Evolutionary conservation across 1,284 basidiomycete genomes (phyloP), one percentile per base, ranked within the genome.

Genomic region (Cerioporus squamosus): DNA sequence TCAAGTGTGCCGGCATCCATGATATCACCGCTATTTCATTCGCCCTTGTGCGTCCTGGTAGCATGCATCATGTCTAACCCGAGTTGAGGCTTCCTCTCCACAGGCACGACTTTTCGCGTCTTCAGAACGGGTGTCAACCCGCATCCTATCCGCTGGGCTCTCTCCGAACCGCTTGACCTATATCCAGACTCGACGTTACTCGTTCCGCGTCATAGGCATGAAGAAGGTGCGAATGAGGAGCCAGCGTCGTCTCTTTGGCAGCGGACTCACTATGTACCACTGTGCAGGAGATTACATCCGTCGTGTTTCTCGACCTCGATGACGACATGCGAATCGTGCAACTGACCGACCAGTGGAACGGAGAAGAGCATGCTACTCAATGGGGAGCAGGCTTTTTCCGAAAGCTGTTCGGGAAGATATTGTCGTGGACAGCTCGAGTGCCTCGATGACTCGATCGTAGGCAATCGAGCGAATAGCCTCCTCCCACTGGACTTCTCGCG

Each of bases 261-360:
- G n/a, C 24, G 46, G 45, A 5, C n/a, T 46, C 48, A 18, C 43
- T 12, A 9, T n/a, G 9, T 29, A 40, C 23, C 7, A 9, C 14
- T 8, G 14, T 8, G 3, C 51, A 79, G 77, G 64, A 74, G 2
- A 72, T 88, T 20, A 76, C 83, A 31, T 90, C 87, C 0, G 80
- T 90, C 31, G 77, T 91, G 24, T 70, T 82, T 7, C 82, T 91
- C 24, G 84, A 89, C 53, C 70, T 90, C 38, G 86, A 90, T 67
- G 82, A 83, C 1, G 72, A 85, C 22, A 81, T 85, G 55, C 85
- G 81, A 72, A 86, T 91, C 51, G 74, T 79, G 1, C 77, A 78
- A 29, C 73, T 91, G 54, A 77, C 83, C 44, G 87, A 91, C 62
- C 77, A 85, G 62, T 86, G 87, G 84, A 74, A 81, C 49, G 86